Evolutionary conservation across 2,329 filamentous ascomycete genomes (phyloP).

Genomic region (Calycina herbarum): DNA sequence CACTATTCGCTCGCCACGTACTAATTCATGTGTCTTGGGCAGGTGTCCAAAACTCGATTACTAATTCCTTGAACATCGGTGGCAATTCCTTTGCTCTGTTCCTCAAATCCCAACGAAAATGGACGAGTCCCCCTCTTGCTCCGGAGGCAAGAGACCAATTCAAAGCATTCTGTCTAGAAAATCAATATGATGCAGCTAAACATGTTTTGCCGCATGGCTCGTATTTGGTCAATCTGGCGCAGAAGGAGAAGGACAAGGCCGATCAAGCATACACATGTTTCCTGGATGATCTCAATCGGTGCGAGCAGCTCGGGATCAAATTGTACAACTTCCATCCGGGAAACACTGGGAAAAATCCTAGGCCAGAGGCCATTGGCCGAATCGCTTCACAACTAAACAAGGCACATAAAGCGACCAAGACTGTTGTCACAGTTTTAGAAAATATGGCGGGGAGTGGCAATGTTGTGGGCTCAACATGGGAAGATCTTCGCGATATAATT

Average conservation of each 20-base stretch:
- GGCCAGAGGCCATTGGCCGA: slow-evolving; percentile 69
- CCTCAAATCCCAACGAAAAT: slow-evolving; percentile 94
- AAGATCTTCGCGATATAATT: slow-evolving; percentile 86
- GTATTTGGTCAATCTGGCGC: slow-evolving; percentile 94
- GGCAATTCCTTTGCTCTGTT: slow-evolving; percentile 94
- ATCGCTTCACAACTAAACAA: slow-evolving; percentile 82
- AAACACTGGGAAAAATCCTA: slow-evolving; percentile 68
- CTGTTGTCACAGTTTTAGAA: slow-evolving; percentile 82
- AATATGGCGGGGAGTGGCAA: slow-evolving; percentile 94
- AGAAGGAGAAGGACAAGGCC: slow-evolving; percentile 76
- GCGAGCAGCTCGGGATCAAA: slow-evolving; percentile 79
- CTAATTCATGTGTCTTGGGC: slow-evolving; percentile 12
- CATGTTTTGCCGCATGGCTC: slow-evolving; percentile 90
- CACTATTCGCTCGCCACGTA: neutral
- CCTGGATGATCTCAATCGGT: slow-evolving; percentile 82
- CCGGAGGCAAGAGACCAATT: slow-evolving; percentile 69
- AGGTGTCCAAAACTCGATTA: slow-evolving; percentile 87
- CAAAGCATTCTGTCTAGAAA: slow-evolving; percentile 62
- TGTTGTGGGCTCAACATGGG: slow-evolving; percentile 80
- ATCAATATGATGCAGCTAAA: slow-evolving; percentile 69
- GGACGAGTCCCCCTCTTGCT: slow-evolving; percentile 78
- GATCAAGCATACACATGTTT: slow-evolving; percentile 84
- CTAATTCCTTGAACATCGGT: slow-evolving; percentile 76
- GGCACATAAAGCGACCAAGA: slow-evolving; percentile 72
- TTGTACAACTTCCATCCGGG: slow-evolving; percentile 99